phyloP scores from a whole-genome alignment of 495 filamentous ascomycete species.

The Xylaria acuta region DNA sequence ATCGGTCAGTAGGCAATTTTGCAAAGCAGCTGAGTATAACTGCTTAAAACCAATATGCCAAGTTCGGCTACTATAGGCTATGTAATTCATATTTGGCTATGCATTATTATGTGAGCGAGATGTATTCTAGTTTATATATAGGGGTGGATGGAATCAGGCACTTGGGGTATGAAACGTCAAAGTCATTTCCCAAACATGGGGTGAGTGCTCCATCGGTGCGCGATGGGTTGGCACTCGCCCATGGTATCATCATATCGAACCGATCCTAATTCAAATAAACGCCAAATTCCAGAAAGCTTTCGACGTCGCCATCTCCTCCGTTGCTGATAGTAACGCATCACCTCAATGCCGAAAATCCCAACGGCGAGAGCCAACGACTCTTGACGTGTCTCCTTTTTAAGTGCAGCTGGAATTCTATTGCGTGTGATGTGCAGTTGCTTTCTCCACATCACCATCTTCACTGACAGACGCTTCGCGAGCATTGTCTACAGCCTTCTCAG shows the following conservation, averaged over 20 bases:
- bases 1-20: not conserved
- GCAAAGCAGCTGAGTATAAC: not conserved
- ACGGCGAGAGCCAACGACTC: not conserved
- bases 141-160: not conserved
- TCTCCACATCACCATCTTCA: constrained; percentile 38
- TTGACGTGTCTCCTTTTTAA: not conserved
- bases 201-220: not conserved
- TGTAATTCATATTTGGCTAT: not conserved
- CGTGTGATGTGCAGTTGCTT: constrained; percentile 31
- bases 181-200: not conserved
- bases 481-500: constrained; percentile 34
- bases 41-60: not conserved
- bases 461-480: constrained; percentile 26
- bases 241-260: constrained; percentile 4
- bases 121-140: not conserved
- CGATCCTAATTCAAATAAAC: not conserved
- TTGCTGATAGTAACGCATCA: not conserved
- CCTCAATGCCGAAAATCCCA: not conserved
- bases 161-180: not conserved
- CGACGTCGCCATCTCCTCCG: not conserved
- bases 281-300: not conserved
- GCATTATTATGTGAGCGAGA: not conserved
- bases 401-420: constrained; percentile 1
- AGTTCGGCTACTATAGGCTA: not conserved
- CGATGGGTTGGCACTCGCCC: not conserved